These are phyloP conservation scores for Fraxinus latifolia DNA, from an alignment of 305 asterid species.

Conservation along the genomic window DNA sequence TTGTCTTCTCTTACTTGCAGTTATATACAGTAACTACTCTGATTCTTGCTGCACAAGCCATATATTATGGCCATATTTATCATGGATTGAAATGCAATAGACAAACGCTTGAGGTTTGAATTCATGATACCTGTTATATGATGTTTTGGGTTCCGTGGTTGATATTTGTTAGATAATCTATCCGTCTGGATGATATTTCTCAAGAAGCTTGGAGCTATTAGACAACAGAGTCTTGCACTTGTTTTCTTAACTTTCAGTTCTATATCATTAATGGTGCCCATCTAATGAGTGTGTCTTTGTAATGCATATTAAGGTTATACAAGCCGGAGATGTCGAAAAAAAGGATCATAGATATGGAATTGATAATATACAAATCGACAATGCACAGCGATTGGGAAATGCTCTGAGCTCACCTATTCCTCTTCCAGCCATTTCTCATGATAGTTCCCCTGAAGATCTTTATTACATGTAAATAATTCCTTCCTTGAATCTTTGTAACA, in stretches of 20 bases:
- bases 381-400: conserved; percentile 17
- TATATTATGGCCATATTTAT: conserved; percentile 50
- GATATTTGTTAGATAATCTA: neutral
- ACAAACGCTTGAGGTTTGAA: conserved; percentile 45
- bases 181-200: neutral
- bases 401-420: conserved; percentile 53
- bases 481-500: conserved; percentile 9
- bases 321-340: conserved; percentile 31
- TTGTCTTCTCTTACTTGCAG: conserved; percentile 37
- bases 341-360: conserved; percentile 28
- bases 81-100: conserved; percentile 43
- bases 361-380: conserved; percentile 22
- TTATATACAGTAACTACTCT: conserved; percentile 46
- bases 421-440: conserved; percentile 30
- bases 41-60: conserved; percentile 42
- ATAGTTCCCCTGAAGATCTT: conserved; percentile 33
- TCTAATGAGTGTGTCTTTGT: neutral
- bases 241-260: neutral
- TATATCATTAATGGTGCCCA: neutral
- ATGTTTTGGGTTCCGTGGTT: neutral
- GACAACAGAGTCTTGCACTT: neutral
- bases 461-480: conserved; percentile 44
- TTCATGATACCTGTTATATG: neutral
- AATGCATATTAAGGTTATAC: conserved; percentile 32
- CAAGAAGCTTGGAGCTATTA: neutral